phyloP scores from a whole-genome alignment of 768 basidiomycete genomes.

The Auricularia heimuer region DNA sequence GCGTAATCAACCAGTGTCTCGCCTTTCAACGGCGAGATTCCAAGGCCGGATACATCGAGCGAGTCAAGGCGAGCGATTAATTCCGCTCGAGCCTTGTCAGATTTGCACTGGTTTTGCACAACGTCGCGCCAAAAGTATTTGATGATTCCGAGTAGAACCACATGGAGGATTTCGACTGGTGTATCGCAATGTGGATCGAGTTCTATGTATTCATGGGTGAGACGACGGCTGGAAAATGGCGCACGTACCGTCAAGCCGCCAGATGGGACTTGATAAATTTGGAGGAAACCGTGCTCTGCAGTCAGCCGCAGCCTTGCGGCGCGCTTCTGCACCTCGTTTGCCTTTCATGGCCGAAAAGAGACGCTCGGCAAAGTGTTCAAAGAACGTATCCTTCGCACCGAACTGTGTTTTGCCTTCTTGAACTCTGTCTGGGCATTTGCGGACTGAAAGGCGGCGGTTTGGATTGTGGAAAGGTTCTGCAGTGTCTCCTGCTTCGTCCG shows the following conservation, averaged over 20 bases:
- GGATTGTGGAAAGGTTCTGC: neutral
- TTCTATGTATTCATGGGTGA: neutral
- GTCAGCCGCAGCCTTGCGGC: neutral
- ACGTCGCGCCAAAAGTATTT: constrained; percentile 41
- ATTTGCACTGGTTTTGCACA: constrained; percentile 5
- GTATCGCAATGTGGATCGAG: constrained; percentile 12
- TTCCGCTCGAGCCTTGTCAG: neutral
- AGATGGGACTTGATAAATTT: neutral
- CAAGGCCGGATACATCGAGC: constrained; percentile 20
- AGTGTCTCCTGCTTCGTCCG: neutral
- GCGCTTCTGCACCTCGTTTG: neutral
- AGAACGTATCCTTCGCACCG: neutral
- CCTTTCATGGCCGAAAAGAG: neutral
- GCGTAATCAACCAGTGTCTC: constrained; percentile 28
- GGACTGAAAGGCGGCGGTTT: neutral
- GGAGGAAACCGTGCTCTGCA: neutral
- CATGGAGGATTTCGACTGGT: constrained; percentile 21
- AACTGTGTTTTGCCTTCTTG: neutral
- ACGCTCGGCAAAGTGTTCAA: neutral
- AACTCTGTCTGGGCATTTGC: neutral
- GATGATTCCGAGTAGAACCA: constrained; percentile 34
- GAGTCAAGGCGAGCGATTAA: constrained; percentile 15
- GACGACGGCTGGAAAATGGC: neutral
- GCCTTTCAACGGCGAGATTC: constrained; percentile 20
- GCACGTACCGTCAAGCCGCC: neutral